Evolutionary conservation across 805 yeast species (phyloP).

Genomic region (Schwanniomyces yamadae): DNA sequence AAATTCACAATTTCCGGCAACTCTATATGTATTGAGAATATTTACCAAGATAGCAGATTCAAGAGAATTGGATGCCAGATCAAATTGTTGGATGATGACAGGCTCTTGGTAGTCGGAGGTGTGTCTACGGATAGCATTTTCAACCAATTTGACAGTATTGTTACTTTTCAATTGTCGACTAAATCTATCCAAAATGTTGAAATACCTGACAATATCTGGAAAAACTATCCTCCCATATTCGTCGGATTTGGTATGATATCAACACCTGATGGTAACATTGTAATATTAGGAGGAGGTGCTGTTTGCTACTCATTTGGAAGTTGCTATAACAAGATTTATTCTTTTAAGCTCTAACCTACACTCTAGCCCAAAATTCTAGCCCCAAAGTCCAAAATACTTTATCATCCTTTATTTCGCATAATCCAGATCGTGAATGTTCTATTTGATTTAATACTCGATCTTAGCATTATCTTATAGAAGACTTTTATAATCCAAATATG

Average conservation of each 20-base stretch:
- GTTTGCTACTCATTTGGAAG: conserved; percentile 80
- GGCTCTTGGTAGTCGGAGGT: conserved; percentile 56
- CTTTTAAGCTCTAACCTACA: too few species aligned
- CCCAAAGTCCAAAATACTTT: too few species aligned
- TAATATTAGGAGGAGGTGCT: conserved; percentile 58
- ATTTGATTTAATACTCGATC: too few species aligned
- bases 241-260: conserved; percentile 51
- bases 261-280: conserved; percentile 25
- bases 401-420: too few species aligned
- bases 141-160: conserved; percentile 32
- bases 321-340: conserved; percentile 25
- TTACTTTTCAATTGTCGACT: conserved; percentile 28
- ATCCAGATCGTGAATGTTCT: too few species aligned
- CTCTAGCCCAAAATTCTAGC: too few species aligned
- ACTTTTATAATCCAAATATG: too few species aligned
- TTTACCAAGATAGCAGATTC: conserved; percentile 27
- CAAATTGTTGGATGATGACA: conserved; percentile 24
- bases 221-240: conserved; percentile 44
- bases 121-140: conserved; percentile 40
- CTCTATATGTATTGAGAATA: conserved; percentile 15
- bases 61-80: conserved; percentile 52
- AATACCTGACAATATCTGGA: conserved; percentile 39
- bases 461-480: too few species aligned
- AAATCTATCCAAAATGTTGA: conserved; percentile 19
- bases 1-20: conserved; percentile 24